Conservation (phyloP, 305 asterid species). For the Solanum chacoense region DNA sequence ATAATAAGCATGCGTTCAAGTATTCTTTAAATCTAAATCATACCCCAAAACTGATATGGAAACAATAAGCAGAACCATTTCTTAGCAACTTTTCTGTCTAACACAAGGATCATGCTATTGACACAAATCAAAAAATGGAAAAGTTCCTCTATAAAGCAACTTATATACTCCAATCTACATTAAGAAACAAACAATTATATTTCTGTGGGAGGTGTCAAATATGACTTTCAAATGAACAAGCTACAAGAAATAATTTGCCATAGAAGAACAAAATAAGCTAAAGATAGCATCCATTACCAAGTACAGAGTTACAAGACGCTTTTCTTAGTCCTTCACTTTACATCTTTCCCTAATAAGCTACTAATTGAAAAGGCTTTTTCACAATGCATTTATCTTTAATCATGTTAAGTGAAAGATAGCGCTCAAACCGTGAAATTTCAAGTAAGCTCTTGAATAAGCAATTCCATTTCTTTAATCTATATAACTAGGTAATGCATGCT, state of each 20-base stretch:
- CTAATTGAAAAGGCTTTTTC: neutral
- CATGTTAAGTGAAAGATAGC: neutral
- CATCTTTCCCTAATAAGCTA: neutral
- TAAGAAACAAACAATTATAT: neutral
- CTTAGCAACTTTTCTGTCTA: constrained; percentile 10
- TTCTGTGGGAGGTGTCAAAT: neutral
- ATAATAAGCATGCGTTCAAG: neutral
- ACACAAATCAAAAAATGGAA: neutral
- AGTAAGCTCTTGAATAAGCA: neutral
- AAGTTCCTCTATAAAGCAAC: neutral
- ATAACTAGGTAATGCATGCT: neutral
- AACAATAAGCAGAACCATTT: neutral
- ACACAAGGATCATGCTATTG: neutral
- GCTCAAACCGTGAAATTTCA: neutral
- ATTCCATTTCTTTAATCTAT: neutral
- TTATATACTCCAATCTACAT: neutral
- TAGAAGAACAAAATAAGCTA: neutral
- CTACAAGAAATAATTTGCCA: neutral
- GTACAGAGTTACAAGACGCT: neutral
- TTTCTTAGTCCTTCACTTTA: neutral
- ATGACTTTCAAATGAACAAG: neutral
- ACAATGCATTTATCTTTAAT: neutral
- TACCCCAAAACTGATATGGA: neutral
- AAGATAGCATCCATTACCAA: neutral
- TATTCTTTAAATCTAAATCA: neutral